Evolutionary conservation across 768 basidiomycete genomes (phyloP).

Genomic region (Thelephora ganbajun): DNA sequence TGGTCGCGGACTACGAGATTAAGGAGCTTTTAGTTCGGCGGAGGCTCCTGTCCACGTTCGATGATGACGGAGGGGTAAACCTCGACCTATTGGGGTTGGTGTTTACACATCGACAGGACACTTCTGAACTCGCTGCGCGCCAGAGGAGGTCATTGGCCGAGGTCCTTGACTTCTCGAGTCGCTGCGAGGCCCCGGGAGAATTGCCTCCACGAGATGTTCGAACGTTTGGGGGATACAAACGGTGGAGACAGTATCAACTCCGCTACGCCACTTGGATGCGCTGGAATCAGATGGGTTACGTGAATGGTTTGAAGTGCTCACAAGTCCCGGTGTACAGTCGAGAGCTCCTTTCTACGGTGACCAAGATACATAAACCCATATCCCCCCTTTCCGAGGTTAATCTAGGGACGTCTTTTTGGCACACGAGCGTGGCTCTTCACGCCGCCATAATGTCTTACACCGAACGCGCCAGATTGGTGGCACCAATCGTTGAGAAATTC

Average conservation of each 20-base stretch:
- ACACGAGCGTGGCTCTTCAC: conserved; percentile 27
- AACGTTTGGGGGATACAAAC: conserved; percentile 61
- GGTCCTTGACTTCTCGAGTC: conserved; percentile 36
- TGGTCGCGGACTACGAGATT: conserved; percentile 68
- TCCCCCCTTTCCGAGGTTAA: conserved; percentile 36
- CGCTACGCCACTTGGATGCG: conserved; percentile 38
- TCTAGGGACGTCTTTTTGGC: conserved; percentile 24
- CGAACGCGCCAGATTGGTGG: conserved; percentile 41
- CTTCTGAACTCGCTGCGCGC: conserved; percentile 35
- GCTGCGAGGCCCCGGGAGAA: conserved; percentile 40
- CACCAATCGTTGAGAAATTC: conserved; percentile 47
- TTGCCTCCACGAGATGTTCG: conserved; percentile 63
- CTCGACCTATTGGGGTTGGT: conserved; percentile 51
- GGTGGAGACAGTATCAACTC: conserved; percentile 27
- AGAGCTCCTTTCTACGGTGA: conserved; percentile 23
- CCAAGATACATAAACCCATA: conserved; percentile 29
- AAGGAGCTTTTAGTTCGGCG: conserved; percentile 80
- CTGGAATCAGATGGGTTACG: conserved; percentile 57
- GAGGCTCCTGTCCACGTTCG: conserved; percentile 37
- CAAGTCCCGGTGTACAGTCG: conserved; percentile 20
- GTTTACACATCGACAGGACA: conserved; percentile 43
- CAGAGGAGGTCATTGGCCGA: conserved; percentile 47
- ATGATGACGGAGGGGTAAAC: conserved; percentile 38
- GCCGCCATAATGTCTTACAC: conserved; percentile 49
- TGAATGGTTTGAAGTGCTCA: conserved; percentile 62